Percentiles rank a stretch among this genome's conserved stretches.
phyloP scores from a whole-genome alignment of 306 rosid species.

The Herpetospermum pedunculosum region DNA sequence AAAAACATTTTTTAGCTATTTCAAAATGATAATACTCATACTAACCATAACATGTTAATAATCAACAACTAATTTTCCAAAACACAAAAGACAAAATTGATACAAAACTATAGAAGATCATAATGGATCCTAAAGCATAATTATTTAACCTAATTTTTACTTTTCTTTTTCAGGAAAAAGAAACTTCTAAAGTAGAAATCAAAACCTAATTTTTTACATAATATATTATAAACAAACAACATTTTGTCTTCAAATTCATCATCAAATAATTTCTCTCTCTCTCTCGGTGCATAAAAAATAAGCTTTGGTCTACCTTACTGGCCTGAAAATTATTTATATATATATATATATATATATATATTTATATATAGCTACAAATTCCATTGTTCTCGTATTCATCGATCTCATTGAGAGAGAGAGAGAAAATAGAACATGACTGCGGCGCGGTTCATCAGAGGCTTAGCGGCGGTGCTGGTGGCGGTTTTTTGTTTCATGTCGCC shows the following conservation, averaged over 20 bases:
- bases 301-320: not conserved
- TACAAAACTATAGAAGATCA: not conserved
- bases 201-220: too few relatives aligned
- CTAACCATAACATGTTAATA: too few relatives aligned
- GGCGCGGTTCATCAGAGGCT: not conserved
- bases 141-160: not conserved
- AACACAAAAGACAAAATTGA: not conserved
- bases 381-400: not conserved
- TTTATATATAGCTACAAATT: not conserved
- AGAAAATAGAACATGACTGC: not conserved
- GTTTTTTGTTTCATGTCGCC: conserved; percentile 13
- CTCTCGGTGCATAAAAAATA: not conserved
- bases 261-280: too few relatives aligned
- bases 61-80: not conserved
- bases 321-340: not conserved
- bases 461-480: not conserved
- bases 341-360: not conserved
- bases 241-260: too few relatives aligned
- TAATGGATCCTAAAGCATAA: not conserved
- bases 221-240: not conserved
- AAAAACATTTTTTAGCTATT: too few relatives aligned
- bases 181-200: not conserved
- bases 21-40: too few relatives aligned
- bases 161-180: not conserved
- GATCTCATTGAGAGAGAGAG: not conserved